A percentile compares a stretch with the other conserved stretches of the same genome.
Conservation (phyloP, 305 asterid species). For the Ilex paraguariensis region DNA sequence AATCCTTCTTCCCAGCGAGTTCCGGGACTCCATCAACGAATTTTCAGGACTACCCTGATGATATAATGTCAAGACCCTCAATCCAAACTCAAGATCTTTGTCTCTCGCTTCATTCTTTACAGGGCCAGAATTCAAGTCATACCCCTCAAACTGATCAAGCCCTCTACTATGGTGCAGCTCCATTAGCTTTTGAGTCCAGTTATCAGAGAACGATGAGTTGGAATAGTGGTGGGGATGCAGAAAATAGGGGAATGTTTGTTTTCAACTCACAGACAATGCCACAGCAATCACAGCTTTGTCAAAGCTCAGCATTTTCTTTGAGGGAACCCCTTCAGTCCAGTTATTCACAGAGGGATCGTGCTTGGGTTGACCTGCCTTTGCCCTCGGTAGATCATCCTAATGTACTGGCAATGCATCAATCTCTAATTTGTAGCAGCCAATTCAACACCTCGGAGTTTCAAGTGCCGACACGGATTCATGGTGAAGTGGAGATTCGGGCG, state of each 20-base stretch:
- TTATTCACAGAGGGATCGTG: constrained; percentile 47
- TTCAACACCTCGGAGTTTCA: constrained; percentile 66
- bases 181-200: background rate
- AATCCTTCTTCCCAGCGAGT: constrained; percentile 16
- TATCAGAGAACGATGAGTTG: constrained; percentile 16
- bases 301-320: constrained; percentile 14
- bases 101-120: constrained; percentile 27
- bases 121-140: background rate
- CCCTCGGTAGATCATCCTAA: constrained; percentile 39
- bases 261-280: background rate
- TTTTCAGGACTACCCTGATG: background rate
- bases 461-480: constrained; percentile 89
- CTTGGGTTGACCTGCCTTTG: constrained; percentile 75
- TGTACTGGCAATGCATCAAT: constrained; percentile 42
- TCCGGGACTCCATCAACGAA: constrained; percentile 6
- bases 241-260: background rate
- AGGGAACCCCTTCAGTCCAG: constrained; percentile 33
- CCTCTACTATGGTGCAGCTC: background rate
- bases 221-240: background rate
- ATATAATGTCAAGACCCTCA: constrained; percentile 1
- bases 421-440: constrained; percentile 46
- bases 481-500: constrained; percentile 95
- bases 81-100: constrained; percentile 23
- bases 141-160: background rate
- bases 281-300: background rate